Evolutionary conservation across 441 rosid species (phyloP).

Genomic region (Iberis amara): DNA sequence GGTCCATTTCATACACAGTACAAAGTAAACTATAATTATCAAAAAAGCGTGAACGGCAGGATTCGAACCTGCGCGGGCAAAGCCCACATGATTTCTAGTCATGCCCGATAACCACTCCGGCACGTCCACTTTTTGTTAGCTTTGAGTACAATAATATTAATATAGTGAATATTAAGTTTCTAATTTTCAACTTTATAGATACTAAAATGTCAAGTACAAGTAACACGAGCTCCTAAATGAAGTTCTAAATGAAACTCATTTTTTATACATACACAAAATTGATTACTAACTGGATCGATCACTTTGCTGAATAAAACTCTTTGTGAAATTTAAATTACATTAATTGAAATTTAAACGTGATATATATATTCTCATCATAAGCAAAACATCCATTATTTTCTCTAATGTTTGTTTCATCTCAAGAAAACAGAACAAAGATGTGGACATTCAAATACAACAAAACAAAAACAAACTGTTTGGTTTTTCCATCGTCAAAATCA

Average conservation of each 20-base stretch:
- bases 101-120: conserved; percentile 75
- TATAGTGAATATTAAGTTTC: too few relatives aligned
- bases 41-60: conserved; percentile 71
- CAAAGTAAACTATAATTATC: neutral
- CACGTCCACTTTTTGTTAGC: conserved; percentile 39
- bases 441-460: conserved; percentile 22
- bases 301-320: neutral
- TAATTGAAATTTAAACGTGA: neutral
- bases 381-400: conserved; percentile 20
- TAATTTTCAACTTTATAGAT: too few relatives aligned
- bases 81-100: conserved; percentile 72
- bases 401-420: conserved; percentile 19
- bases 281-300: neutral
- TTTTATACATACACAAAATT: neutral
- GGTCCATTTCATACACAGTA: neutral
- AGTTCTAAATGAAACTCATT: too few relatives aligned
- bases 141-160: too few relatives aligned
- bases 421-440: conserved; percentile 28
- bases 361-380: neutral
- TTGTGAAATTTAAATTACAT: conserved; percentile 2
- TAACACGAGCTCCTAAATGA: neutral
- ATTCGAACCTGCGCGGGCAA: conserved; percentile 83
- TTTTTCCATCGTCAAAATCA: conserved; percentile 24
- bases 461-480: conserved; percentile 17
- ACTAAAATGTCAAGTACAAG: neutral